Evolutionary conservation across 129 eudicot species (phyloP).

Genomic region (carrot (Daucus carota)): DNA sequence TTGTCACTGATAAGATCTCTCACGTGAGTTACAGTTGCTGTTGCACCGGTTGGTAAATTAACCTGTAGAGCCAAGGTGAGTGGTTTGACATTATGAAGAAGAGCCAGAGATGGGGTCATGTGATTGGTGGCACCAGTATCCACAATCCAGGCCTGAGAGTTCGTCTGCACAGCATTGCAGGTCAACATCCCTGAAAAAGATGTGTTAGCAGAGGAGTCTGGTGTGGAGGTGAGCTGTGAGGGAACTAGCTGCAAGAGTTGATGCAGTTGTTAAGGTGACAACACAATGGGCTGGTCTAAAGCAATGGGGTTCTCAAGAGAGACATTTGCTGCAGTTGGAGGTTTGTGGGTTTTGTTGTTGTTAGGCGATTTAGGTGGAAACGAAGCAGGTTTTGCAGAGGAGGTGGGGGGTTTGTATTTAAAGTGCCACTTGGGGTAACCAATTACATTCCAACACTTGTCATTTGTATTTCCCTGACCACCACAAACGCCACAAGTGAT

Average conservation of each 20-base stretch:
- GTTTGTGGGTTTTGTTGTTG: rapidly evolving
- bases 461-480: background rate
- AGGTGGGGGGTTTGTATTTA: background rate
- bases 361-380: background rate
- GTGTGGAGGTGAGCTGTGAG: rapidly evolving
- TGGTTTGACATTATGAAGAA: background rate
- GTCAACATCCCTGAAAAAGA: background rate
- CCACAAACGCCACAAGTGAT: background rate
- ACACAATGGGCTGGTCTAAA: background rate
- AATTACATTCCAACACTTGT: background rate
- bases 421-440: background rate
- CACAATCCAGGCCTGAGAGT: background rate
- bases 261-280: background rate
- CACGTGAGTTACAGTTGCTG: background rate
- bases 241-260: background rate
- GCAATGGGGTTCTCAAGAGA: background rate
- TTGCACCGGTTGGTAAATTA: background rate
- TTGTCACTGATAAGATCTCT: background rate
- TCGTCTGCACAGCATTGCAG: background rate
- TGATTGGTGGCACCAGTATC: background rate
- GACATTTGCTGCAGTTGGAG: background rate
- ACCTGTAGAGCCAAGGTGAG: background rate
- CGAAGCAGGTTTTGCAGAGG: rapidly evolving
- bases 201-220: too few species aligned
- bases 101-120: background rate